Evolutionary conservation across 192 early-diverging fungal species (phyloP).

Genomic region (Dimargaris cristalligena): DNA sequence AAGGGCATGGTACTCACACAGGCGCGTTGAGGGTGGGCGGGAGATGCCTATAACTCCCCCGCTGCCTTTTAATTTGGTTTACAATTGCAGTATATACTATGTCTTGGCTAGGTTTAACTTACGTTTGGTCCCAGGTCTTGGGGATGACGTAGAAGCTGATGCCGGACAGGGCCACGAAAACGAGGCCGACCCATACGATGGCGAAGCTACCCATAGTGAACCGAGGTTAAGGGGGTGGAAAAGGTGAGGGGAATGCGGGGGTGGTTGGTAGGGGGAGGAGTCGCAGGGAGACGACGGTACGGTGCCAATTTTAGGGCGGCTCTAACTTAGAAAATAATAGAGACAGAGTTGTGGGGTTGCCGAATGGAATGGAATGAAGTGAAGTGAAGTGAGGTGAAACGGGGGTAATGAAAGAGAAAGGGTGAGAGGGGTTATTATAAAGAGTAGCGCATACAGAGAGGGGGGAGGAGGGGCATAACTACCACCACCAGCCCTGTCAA

Average conservation of each 20-base stretch:
- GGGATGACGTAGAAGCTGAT: constrained; percentile 21
- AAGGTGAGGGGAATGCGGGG: background rate
- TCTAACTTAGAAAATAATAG: no score
- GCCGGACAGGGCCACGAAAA: constrained; percentile 19
- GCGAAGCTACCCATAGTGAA: background rate
- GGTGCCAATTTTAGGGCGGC: no score
- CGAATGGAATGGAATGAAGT: no score
- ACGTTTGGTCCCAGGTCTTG: constrained; percentile 23
- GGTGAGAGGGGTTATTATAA: background rate
- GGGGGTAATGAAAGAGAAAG: background rate
- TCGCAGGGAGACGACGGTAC: no score
- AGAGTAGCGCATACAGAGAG: background rate
- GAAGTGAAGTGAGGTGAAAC: no score
- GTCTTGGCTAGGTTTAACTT: background rate
- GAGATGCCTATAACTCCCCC: no score
- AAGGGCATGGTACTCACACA: no score
- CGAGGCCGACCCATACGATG: constrained; percentile 24
- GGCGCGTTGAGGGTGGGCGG: no score
- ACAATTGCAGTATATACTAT: background rate
- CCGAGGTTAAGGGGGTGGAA: background rate
- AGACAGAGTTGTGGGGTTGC: no score
- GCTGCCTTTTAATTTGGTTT: background rate
- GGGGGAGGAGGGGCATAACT: no score
- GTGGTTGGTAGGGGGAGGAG: background rate
- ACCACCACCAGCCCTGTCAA: no score